Percentiles rank a stretch among this genome's conserved stretches.
phyloP scores from a whole-genome alignment of 192 early-diverging fungal species.

The Coemansia sp. region DNA sequence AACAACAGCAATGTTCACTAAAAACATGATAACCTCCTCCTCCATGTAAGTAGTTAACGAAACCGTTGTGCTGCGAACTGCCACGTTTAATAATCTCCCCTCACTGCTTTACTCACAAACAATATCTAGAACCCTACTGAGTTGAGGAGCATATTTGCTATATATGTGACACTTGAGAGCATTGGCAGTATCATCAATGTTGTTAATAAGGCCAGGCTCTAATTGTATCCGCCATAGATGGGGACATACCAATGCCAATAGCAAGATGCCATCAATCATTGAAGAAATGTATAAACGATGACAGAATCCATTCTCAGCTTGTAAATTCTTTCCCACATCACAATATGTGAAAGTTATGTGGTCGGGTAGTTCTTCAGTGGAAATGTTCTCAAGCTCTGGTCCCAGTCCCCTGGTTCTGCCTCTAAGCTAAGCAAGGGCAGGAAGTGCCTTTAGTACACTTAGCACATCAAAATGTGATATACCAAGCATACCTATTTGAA shows the following conservation, averaged over 20 bases:
- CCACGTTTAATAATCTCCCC: too few relatives aligned
- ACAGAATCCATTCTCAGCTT: background rate
- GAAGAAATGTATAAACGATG: background rate
- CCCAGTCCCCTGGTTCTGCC: background rate
- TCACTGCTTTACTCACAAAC: background rate
- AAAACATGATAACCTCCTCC: too few relatives aligned
- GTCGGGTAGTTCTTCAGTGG: background rate
- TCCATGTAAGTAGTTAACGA: too few relatives aligned
- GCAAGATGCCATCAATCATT: too few relatives aligned
- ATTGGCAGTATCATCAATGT: too few relatives aligned
- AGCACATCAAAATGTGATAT: background rate
- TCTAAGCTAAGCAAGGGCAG: background rate
- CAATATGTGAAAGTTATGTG: background rate
- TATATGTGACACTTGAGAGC: background rate
- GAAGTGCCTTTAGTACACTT: background rate
- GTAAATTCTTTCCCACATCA: background rate
- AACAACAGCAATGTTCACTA: too few relatives aligned
- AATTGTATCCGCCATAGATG: background rate
- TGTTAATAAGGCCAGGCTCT: too few relatives aligned
- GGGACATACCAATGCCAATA: background rate
- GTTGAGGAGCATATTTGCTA: background rate
- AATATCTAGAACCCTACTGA: background rate
- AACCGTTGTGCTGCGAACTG: too few relatives aligned
- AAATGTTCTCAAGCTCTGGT: background rate
- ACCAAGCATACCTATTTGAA: background rate